phyloP scores from a whole-genome alignment of 2,329 filamentous ascomycete genomes.

The Amauroascus verrucosus region DNA sequence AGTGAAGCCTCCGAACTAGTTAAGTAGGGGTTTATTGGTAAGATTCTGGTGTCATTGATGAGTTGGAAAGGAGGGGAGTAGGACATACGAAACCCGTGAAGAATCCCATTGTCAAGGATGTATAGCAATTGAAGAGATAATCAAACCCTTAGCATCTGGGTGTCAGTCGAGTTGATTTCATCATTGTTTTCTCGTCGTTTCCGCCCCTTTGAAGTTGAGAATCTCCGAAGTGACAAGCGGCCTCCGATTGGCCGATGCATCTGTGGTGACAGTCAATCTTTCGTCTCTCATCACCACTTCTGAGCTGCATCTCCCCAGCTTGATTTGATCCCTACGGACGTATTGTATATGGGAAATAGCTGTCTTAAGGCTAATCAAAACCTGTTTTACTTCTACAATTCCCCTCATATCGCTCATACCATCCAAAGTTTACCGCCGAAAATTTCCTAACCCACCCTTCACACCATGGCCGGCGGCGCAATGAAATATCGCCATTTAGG shows the following conservation, averaged over 20 bases:
- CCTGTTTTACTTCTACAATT: neutral
- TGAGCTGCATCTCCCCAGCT: too few species aligned
- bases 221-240: too few species aligned
- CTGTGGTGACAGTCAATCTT: too few species aligned
- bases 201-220: too few species aligned
- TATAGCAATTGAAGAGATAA: neutral
- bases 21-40: conserved; percentile 1
- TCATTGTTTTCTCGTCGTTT: neutral
- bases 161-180: neutral
- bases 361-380: neutral
- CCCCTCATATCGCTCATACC: too few species aligned
- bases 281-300: too few species aligned
- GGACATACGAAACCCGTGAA: conserved; percentile 61
- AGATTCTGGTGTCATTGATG: neutral
- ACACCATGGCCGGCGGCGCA: conserved; percentile 74
- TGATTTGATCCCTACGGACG: too few species aligned
- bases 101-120: conserved; percentile 52
- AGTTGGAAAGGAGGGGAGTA: neutral
- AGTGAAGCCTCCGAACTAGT: conserved; percentile 62
- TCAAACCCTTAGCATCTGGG: neutral
- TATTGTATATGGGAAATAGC: too few species aligned
- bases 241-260: too few species aligned
- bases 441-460: conserved; percentile 3
- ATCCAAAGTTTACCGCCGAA: neutral
- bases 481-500: conserved; percentile 83